Conservation (phyloP, 306 rosid species). For the Acacia confusa region DNA sequence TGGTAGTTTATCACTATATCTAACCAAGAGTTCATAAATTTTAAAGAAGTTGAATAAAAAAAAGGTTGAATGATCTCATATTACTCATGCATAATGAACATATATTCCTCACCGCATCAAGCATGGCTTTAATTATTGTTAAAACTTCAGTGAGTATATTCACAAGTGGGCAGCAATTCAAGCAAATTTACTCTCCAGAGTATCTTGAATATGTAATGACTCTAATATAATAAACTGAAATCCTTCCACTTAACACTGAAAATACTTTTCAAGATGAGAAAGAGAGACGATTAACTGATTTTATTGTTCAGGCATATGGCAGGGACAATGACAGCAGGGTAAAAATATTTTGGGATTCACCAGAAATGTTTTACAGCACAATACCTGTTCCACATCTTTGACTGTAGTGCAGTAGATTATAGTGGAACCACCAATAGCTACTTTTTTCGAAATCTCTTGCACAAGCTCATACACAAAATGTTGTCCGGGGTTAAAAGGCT, state of each 20-base stretch:
- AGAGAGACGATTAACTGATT: constrained; percentile 11
- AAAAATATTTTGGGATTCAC: constrained; percentile 21
- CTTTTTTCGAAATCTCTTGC: constrained; percentile 59
- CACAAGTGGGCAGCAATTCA: neutral
- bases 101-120: constrained; percentile 19
- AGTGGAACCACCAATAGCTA: constrained; percentile 66
- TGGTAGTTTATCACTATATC: neutral
- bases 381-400: constrained; percentile 86
- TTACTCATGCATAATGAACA: constrained; percentile 17
- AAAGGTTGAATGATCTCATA: constrained; percentile 19
- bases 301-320: constrained; percentile 19
- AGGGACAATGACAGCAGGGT: constrained; percentile 1
- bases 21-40: neutral
- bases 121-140: constrained; percentile 7
- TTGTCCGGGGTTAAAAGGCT: constrained; percentile 62
- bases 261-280: neutral
- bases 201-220: constrained; percentile 10
- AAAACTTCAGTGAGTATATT: neutral
- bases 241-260: constrained; percentile 1
- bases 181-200: constrained; percentile 7
- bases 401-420: constrained; percentile 87
- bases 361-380: constrained; percentile 24
- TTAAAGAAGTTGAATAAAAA: neutral
- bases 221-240: constrained; percentile 9
- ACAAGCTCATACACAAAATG: constrained; percentile 66